Conservation (phyloP, 2,329 filamentous ascomycete genomes). For the Aureobasidium sp. region DNA sequence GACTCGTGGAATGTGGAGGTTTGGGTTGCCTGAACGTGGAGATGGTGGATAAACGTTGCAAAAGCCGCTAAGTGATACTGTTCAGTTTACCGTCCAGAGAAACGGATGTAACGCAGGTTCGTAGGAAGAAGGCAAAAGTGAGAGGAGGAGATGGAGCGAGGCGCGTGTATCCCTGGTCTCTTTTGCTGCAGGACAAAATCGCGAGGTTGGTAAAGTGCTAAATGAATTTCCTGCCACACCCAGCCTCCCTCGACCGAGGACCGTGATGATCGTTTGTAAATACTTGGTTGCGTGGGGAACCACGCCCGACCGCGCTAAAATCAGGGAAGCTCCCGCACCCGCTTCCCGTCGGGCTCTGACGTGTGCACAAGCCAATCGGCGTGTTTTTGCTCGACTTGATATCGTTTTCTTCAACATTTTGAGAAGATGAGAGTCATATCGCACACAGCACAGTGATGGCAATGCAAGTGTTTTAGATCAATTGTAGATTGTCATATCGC, state of each 20-base stretch:
- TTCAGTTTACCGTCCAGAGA: neutral
- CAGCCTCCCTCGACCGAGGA: neutral
- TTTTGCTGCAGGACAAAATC: neutral
- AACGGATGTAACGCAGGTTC: slow-evolving; percentile 1
- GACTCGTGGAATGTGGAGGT: slow-evolving; percentile 7
- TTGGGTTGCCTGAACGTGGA: neutral
- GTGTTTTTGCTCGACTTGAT: neutral
- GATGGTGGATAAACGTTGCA: neutral
- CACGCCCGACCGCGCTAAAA: neutral
- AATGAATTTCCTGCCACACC: slow-evolving; percentile 7
- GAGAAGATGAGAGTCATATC: neutral
- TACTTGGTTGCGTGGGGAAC: slow-evolving; percentile 3
- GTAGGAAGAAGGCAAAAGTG: neutral
- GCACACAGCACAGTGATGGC: too few species aligned
- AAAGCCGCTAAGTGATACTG: neutral
- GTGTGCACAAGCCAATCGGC: slow-evolving; percentile 3
- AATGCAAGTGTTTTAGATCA: neutral
- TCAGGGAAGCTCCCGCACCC: slow-evolving; percentile 1
- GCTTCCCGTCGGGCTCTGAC: neutral
- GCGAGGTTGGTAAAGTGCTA: slow-evolving; percentile 6
- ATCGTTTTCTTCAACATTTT: neutral
- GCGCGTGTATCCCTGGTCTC: neutral
- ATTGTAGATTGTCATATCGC: slow-evolving; percentile 5
- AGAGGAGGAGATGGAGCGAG: neutral
- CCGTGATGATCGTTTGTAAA: slow-evolving; percentile 9